A percentile compares a stretch with the other conserved stretches of the same genome.
Evolutionary conservation across 2,329 filamentous ascomycete genomes (phyloP).

Genomic region (Sclerotinia subarctica): DNA sequence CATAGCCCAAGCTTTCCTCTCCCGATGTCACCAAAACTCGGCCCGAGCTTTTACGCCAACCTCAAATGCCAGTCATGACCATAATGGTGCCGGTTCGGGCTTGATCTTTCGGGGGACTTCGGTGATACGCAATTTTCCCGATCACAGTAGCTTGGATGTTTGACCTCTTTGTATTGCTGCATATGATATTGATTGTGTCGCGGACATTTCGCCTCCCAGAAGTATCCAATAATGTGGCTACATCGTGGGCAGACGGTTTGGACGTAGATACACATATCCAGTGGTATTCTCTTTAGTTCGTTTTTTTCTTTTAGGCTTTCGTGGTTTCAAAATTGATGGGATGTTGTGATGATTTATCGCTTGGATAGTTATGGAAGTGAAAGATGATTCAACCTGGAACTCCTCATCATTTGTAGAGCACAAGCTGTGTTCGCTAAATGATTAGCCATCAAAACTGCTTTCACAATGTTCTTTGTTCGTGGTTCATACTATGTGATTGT

Average conservation of each 20-base stretch:
- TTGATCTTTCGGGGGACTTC: not conserved
- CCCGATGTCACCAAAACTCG: not conserved
- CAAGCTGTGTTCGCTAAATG: not conserved
- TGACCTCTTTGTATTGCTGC: constrained; percentile 1
- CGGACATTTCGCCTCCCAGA: constrained; percentile 1
- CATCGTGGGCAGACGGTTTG: constrained; percentile 7
- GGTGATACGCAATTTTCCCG: not conserved
- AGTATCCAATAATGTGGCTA: not conserved
- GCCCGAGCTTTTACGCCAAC: not conserved
- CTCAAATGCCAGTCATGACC: not conserved
- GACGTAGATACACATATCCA: constrained; percentile 10
- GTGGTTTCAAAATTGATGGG: not conserved
- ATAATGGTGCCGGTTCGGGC: not conserved
- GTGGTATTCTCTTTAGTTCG: not conserved
- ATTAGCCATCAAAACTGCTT: not conserved
- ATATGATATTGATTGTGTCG: not conserved
- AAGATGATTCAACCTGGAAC: not conserved
- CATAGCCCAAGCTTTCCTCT: not conserved
- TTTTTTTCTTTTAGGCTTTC: not conserved
- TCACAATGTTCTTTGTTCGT: constrained; percentile 4
- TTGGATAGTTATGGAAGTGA: not conserved
- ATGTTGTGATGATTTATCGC: not conserved
- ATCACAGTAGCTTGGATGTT: not conserved
- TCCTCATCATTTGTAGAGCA: not conserved
- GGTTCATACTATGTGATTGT: constrained; percentile 4